These are phyloP conservation scores for Limtongozyma cylindracea DNA, from an alignment of 805 yeast species.

Conservation along the genomic window DNA sequence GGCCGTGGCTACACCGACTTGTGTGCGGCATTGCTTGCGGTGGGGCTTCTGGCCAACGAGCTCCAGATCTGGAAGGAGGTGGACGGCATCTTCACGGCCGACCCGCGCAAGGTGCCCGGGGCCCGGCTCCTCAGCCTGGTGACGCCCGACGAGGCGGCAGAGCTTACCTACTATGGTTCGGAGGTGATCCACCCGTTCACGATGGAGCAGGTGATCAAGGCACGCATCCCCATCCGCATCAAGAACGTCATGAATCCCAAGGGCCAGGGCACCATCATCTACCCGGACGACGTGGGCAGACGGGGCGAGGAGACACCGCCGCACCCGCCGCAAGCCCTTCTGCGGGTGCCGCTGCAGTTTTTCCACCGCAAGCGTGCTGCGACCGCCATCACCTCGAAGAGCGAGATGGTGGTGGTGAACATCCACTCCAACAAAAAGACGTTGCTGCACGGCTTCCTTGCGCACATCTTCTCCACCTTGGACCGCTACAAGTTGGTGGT, in stretches of 20 bases:
- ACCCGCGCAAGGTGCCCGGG: slow-evolving; percentile 81
- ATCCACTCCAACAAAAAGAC: slow-evolving; percentile 88
- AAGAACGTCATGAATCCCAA: slow-evolving; percentile 85
- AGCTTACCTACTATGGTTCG: slow-evolving; percentile 88
- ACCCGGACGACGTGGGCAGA: slow-evolving; percentile 72
- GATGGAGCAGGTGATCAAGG: slow-evolving; percentile 95
- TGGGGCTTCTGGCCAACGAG: slow-evolving; percentile 79
- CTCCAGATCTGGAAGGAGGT: slow-evolving; percentile 98
- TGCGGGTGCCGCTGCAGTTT: slow-evolving; percentile 12
- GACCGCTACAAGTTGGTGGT: slow-evolving; percentile 75
- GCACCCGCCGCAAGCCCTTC: slow-evolving; percentile 71
- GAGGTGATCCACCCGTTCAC: slow-evolving; percentile 98
- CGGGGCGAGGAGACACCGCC: slow-evolving; percentile 84
- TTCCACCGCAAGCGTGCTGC: slow-evolving; percentile 36
- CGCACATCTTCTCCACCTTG: slow-evolving; percentile 65
- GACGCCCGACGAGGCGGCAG: slow-evolving; percentile 98
- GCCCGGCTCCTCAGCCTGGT: slow-evolving; percentile 72
- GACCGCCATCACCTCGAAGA: slow-evolving; percentile 91
- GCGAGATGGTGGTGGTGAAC: slow-evolving; percentile 74
- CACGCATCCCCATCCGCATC: slow-evolving; percentile 88
- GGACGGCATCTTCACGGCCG: slow-evolving; percentile 96
- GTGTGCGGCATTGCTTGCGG: slow-evolving; percentile 93
- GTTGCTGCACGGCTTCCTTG: slow-evolving; percentile 84
- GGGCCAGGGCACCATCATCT: slow-evolving; percentile 87
- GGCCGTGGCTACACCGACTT: slow-evolving; percentile 96